Evolutionary conservation across 73 alveolate genomes (phyloP), one percentile per base, ranked within the genome.

Genomic region (Paramecium tetraurelia): DNA sequence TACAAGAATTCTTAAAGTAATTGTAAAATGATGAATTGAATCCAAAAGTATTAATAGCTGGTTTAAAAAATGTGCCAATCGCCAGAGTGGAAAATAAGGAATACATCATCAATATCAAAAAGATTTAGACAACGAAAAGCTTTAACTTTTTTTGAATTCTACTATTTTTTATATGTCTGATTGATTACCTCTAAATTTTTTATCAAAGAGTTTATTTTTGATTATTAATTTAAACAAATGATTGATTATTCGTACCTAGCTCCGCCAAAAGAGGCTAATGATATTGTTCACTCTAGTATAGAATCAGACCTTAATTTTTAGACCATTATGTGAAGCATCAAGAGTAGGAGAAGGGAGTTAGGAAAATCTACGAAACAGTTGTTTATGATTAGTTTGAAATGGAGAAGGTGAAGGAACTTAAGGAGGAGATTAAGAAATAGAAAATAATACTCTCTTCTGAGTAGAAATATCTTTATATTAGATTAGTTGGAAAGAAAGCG

Each of bases 311-410:
- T 22, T 41, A 40, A 9, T 41, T 53, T 46, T 18, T 9, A 89
- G 94, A 89, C 22, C 12, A 89, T 59, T 89, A 89, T 50, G 46
- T 89, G 1, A 89, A 71, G 33, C 92, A 89, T 70, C 69, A 85
- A 24, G 85, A 69, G 41, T 46, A 63, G 10, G 87, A 89, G 20
- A 9, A 63, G 46, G 87, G 69, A 38, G 84, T 76, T 27, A 40
- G 94, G 38, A 89, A 71, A 71, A 89, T 89, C 24, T 89, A 44
- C 53, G 94, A 89, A 89, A 29, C 53, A 44, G 94, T 89, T 50
- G 84, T 36, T 43, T 89, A 89, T 46, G 77, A 40, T 44, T 41
- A 69, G 29, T 89, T 89, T 44, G 94, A 89, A 71, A n/a, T 58
- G 63, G 87, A 89, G 29, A 63, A 58, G 35, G 38, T 89, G 1